Evolutionary conservation across 345 rosid species (phyloP).

Genomic region (Syzygium grande): DNA sequence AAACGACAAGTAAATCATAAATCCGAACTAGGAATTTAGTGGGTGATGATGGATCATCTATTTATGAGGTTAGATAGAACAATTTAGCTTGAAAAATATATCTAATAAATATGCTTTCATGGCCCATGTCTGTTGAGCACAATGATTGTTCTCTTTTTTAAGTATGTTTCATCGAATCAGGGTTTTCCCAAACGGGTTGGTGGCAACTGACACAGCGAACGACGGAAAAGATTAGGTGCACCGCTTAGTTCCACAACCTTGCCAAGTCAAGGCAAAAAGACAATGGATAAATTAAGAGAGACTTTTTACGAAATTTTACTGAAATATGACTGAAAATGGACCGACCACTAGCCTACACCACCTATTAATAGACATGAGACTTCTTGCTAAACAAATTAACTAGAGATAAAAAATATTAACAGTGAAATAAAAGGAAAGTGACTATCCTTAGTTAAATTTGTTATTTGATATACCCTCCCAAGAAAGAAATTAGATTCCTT

Average conservation of each 20-base stretch:
- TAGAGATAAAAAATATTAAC: too few relatives aligned
- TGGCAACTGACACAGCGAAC: background rate
- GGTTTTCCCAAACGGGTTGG: background rate
- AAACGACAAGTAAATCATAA: background rate
- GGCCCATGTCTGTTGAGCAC: background rate
- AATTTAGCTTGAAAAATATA: too few relatives aligned
- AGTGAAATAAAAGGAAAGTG: too few relatives aligned
- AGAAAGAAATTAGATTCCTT: background rate
- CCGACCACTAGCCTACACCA: background rate
- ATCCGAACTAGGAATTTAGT: background rate
- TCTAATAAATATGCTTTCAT: background rate
- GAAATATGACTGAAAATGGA: background rate
- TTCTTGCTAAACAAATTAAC: too few relatives aligned
- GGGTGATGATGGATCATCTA: background rate
- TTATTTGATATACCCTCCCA: background rate
- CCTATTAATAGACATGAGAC: too few relatives aligned
- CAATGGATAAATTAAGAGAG: too few relatives aligned
- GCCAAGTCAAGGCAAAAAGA: background rate
- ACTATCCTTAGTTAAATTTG: too few relatives aligned
- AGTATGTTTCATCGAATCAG: background rate
- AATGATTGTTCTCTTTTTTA: background rate
- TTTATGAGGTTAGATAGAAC: background rate
- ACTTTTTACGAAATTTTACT: background rate
- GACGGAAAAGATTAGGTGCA: background rate
- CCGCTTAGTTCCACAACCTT: background rate